Evolutionary conservation across 768 basidiomycete species (phyloP).

Genomic region (Rhodotorula toruloides): DNA sequence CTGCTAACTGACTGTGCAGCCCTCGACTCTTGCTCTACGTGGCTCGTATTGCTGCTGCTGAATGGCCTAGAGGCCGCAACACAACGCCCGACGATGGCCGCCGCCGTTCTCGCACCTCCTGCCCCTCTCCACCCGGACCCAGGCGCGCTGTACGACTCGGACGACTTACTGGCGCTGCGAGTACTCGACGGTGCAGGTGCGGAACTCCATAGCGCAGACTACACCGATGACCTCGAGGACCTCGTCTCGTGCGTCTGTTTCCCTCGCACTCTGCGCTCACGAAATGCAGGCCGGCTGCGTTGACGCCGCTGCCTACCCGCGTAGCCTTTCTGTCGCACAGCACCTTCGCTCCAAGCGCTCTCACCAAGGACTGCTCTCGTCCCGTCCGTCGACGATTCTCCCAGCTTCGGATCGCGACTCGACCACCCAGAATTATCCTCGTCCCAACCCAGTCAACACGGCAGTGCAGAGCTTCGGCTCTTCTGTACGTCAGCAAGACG

Average conservation of each 20-base stretch:
- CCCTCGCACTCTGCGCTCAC: not conserved
- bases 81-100: not conserved
- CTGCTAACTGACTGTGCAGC: too few species aligned
- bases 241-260: slow-evolving; percentile 6
- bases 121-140: not conserved
- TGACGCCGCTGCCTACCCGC: not conserved
- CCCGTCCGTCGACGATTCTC: not conserved
- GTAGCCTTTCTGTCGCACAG: slow-evolving; percentile 11
- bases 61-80: too few species aligned
- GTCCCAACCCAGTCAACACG: too few species aligned
- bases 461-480: too few species aligned
- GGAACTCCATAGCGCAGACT: slow-evolving; percentile 1
- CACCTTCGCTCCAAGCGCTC: slow-evolving; percentile 16
- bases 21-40: too few species aligned
- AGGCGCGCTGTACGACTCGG: not conserved
- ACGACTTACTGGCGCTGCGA: slow-evolving; percentile 12
- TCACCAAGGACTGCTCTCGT: not conserved
- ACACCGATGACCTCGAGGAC: slow-evolving; percentile 29
- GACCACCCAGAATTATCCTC: not conserved
- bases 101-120: not conserved
- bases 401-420: not conserved
- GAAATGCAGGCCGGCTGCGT: accelerated
- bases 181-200: not conserved
- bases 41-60: too few species aligned
- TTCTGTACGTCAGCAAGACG: too few species aligned